Base-by-base conservation (phyloP, 352 stramenopile genomes). In the Globisporangium parvum region DNA sequence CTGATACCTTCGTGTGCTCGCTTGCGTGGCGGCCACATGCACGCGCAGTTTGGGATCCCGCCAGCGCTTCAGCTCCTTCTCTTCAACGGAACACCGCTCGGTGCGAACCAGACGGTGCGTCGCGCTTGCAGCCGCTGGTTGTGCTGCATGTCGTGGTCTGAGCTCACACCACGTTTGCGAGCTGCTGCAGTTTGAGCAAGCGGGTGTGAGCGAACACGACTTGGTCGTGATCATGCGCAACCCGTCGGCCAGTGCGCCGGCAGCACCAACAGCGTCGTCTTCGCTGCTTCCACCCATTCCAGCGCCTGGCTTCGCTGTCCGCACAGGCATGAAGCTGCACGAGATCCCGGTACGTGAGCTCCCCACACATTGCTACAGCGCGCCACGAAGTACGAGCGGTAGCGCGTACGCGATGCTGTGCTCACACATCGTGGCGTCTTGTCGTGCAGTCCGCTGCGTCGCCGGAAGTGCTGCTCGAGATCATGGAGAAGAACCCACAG, bases 401-500 rank as follows among this genome's bases (percentile, higher is more conserved):
- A n/a, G n/a, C n/a, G n/a, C n/a, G n/a, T n/a, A n/a, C n/a, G n/a
- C n/a, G n/a, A n/a, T n/a, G n/a, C n/a, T n/a, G n/a, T n/a, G 21
- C 1, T 53, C 24, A 31, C 1, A 23, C 17, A 24, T 51, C n/a
- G 14, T n/a, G n/a, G n/a, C n/a, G 1, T 28, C 6, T 23, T 51
- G n/a, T 44, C 11, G 26, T 47, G 1, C 23, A 85, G 75, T 52
- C 66, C 21, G 73, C 88, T 60, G 77, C 80, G 14, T 83, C 82
- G 10, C 75, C 85, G 8, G 82, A 95, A 57, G 45, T 86, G 23
- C 71, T 93, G 49, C 71, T 95, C 17, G 81, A 91, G 6, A 93
- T 93, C 47, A 85, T 93, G 59, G 77, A 89, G 6, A 84, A 88
- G 62, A 95, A 93, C 55, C 80, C 82, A 0, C 67, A 87, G 6